A percentile compares a stretch with the other conserved stretches of the same genome.
These are phyloP conservation scores for Glycyrrhiza uralensis DNA, from an alignment of 306 rosid species.

Conservation along the genomic window DNA sequence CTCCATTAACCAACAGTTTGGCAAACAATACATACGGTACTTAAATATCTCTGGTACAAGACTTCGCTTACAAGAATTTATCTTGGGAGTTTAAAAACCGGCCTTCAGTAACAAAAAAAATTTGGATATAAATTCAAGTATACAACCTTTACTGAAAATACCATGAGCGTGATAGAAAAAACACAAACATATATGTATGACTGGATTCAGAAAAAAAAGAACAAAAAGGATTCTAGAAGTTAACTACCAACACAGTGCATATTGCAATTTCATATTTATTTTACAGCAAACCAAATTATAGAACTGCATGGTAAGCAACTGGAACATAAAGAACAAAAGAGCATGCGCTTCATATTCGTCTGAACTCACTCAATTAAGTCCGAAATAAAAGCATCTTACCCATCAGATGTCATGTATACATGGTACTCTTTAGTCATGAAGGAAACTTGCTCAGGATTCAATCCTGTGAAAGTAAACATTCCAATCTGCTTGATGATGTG, in stretches of 20 bases:
- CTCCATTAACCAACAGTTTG: neutral
- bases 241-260: neutral
- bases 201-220: neutral
- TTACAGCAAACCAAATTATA: neutral
- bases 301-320: neutral
- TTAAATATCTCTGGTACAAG: neutral
- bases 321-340: neutral
- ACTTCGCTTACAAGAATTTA: neutral
- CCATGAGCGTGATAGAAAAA: neutral
- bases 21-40: neutral
- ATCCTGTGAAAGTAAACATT: conserved; percentile 97
- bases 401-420: conserved; percentile 94
- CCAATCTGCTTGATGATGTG: conserved; percentile 98
- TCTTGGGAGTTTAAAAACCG: neutral
- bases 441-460: conserved; percentile 80
- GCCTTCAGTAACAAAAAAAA: neutral
- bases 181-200: neutral
- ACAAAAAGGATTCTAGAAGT: neutral
- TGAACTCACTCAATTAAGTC: conserved; percentile 7
- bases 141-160: neutral
- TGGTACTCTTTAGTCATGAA: conserved; percentile 94
- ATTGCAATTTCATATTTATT: neutral
- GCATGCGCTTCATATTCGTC: neutral
- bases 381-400: conserved; percentile 48
- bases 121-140: neutral